Evolutionary conservation across 805 yeast species (phyloP), one percentile per base, ranked within the genome.

Genomic region (Yarrowia hollandica): DNA sequence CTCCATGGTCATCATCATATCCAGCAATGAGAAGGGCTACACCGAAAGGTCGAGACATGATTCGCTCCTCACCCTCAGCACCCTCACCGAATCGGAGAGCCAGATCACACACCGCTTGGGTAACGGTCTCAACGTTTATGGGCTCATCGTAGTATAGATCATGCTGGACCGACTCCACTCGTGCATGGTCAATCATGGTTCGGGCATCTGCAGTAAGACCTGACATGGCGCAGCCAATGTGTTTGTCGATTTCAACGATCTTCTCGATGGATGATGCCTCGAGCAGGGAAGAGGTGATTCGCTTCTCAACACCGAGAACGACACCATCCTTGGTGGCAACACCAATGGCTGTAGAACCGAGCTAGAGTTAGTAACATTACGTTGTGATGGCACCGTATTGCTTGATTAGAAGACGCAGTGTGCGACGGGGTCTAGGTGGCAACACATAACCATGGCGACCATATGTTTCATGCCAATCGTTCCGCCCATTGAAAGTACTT

Each of bases 181-280:
- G 81, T 16, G 99, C 99, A 69, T 94, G 99, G 71, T 95, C 98
- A 69, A 94, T 90, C 96, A 94, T 90, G 28, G 96, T 88, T 69
- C 98, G 82, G 15, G 99, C 99, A 76, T 94, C 99, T 2, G 99
- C 98, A 2, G 98, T 94, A 64, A 95, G 79, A 3, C 99, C 99
- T 64, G 95, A 85, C 97, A 94, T 94, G 66, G 99, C 99, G 75
- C 97, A 90, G 50, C 99, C 99, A 60, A 94, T 84, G 71, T 94
- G 99, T 46, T 77, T 77, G 70, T 94, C 99, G 61, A 94, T 86
- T 70, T 94, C 99, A 65, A 94, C 88, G 65, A 94, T 91, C 74
- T 94, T 94, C 71, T 95, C 99, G 69, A 95, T 91, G 41, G 96
- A 88, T 25, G 92, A 86, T 25, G 92, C 83, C 73, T 95, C 99